Conservation (phyloP, 306 rosid species). For the Ochetophila trinervis region DNA sequence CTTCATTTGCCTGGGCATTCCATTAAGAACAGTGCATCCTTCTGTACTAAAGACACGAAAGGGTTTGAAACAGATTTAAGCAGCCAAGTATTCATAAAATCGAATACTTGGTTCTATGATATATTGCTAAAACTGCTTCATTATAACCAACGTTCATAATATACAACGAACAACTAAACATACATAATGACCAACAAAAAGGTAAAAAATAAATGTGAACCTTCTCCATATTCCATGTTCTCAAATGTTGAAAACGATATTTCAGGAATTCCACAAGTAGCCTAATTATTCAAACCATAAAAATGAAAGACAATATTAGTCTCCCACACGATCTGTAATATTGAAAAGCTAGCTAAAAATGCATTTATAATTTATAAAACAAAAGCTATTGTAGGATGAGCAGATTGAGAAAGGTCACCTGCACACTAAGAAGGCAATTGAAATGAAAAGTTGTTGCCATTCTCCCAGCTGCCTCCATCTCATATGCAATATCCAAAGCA, state of each 20-base stretch:
- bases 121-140: background rate
- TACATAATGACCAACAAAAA: conserved; percentile 24
- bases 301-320: conserved; percentile 33
- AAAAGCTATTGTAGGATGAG: background rate
- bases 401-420: conserved; percentile 42
- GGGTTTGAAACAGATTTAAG: background rate
- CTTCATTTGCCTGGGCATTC: conserved; percentile 14
- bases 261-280: conserved; percentile 96
- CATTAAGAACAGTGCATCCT: background rate
- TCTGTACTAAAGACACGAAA: background rate
- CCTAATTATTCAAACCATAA: conserved; percentile 50
- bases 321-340: conserved; percentile 18
- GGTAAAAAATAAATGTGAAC: conserved; percentile 39
- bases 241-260: conserved; percentile 89
- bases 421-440: conserved; percentile 90
- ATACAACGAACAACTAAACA: background rate
- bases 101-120: background rate
- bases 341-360: conserved; percentile 19
- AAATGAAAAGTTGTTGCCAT: conserved; percentile 96
- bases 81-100: background rate
- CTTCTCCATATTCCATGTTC: conserved; percentile 98
- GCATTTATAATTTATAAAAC: too few species aligned
- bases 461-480: conserved; percentile 97
- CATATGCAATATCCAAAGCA: conserved; percentile 78
- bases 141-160: background rate